phyloP scores from a whole-genome alignment of 352 stramenopile species.

The Phytopythium vexans region DNA sequence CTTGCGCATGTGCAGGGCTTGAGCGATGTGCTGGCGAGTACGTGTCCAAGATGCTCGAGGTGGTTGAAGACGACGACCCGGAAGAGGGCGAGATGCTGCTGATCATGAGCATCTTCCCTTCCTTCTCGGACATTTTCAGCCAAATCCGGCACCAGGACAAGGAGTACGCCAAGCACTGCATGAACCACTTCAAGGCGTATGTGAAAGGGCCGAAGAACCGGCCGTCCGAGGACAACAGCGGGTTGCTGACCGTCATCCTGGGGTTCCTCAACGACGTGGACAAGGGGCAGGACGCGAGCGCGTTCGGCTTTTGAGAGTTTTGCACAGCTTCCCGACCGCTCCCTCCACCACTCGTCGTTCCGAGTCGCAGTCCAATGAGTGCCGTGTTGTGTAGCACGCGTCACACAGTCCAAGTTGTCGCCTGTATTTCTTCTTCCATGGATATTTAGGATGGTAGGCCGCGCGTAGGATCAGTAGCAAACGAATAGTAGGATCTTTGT shows the following conservation, averaged over 20 bases:
- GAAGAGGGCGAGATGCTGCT: slow-evolving; percentile 82
- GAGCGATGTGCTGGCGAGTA: slow-evolving; percentile 86
- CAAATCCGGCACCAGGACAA: slow-evolving; percentile 77
- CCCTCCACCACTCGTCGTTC: not conserved
- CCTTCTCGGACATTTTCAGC: slow-evolving; percentile 83
- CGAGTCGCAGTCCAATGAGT: not conserved
- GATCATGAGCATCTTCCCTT: slow-evolving; percentile 85
- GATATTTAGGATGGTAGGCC: slow-evolving; percentile 4
- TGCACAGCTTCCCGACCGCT: not conserved
- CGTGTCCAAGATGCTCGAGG: slow-evolving; percentile 82
- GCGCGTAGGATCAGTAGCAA: slow-evolving; percentile 2
- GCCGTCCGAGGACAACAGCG: slow-evolving; percentile 66
- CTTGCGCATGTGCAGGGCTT: slow-evolving; percentile 34
- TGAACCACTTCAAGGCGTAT: slow-evolving; percentile 84
- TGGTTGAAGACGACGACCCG: slow-evolving; percentile 74
- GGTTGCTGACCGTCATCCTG: slow-evolving; percentile 70
- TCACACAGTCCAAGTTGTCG: not conserved
- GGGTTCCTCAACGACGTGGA: slow-evolving; percentile 68
- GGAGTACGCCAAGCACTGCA: slow-evolving; percentile 83
- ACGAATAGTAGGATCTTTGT: not conserved
- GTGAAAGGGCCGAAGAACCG: slow-evolving; percentile 83
- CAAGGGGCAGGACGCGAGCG: slow-evolving; percentile 56
- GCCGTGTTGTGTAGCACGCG: not conserved
- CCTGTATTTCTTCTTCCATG: not conserved
- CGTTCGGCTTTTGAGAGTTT: slow-evolving; percentile 71